Percentiles rank a stretch among this genome's conserved stretches.
Conservation (phyloP, 306 rosid species). For the Prunus dulcis region DNA sequence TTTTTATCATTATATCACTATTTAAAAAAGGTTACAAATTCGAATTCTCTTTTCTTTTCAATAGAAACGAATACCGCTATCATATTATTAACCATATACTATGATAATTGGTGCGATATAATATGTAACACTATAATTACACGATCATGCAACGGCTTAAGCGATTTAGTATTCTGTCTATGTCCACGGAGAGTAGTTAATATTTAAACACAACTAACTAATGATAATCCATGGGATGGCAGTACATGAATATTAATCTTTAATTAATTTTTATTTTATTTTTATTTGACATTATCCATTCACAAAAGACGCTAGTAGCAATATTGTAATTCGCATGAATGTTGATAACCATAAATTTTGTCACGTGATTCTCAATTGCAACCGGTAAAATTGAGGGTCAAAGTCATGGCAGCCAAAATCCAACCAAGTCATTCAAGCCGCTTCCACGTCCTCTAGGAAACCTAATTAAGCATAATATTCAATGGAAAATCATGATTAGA, state of each 20-base stretch:
- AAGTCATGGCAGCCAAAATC: constrained; percentile 27
- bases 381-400: constrained; percentile 24
- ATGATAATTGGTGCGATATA: too few relatives aligned
- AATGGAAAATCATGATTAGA: not conserved
- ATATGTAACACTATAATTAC: too few relatives aligned
- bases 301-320: not conserved
- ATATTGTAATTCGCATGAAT: not conserved
- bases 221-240: too few relatives aligned
- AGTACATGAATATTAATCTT: too few relatives aligned
- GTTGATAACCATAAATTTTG: not conserved
- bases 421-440: constrained; percentile 18
- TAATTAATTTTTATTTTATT: too few relatives aligned
- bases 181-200: too few relatives aligned
- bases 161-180: too few relatives aligned
- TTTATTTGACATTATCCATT: not conserved
- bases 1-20: too few relatives aligned
- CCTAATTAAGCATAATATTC: not conserved
- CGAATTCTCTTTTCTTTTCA: not conserved
- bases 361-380: constrained; percentile 23
- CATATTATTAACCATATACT: too few relatives aligned
- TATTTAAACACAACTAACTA: too few relatives aligned
- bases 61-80: too few relatives aligned
- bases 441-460: not conserved
- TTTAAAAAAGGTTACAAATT: not conserved
- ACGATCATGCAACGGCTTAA: too few relatives aligned